Evolutionary conservation across 495 filamentous ascomycete genomes (phyloP), one percentile per base, ranked within the genome.

Genomic region (Aspergillus asperescens): DNA sequence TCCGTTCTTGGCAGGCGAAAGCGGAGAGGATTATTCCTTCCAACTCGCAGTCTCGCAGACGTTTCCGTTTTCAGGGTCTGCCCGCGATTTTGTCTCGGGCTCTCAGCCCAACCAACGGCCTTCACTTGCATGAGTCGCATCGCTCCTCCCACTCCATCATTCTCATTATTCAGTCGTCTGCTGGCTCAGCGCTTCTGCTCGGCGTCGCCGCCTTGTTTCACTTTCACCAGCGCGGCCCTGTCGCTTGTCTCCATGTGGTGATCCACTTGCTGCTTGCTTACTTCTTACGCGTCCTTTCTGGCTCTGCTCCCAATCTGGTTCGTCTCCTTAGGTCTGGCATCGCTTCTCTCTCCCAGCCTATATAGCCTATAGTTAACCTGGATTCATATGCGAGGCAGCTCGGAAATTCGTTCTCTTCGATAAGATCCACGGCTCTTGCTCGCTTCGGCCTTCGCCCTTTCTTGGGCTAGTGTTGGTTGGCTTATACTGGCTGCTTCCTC

Each of bases 141-240:
- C 29, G 8, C 8, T 12, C 8, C 8, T 12, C n/a, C n/a, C n/a
- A 29, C 35, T 39, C 23, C 32, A 24, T 24, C 32, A 40, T 2
- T 22, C 2, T 2, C 18, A 20, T 39, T 39, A 18, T 20, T 23
- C 39, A 4, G 10, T 24, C 22, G 39, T 9, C 39, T n/a, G n/a
- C 39, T 38, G 35, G 12, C 32, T 35, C 4, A 18, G 13, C 9
- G 29, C 10, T n/a, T 29, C 29, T 27, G 49, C 28, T 32, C 27
- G 25, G 38, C 18, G 6, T 29, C 37, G 38, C 41, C 37, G 38
- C 28, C 32, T n/a, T 52, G 68, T 71, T 71, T 71, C 68, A 71
- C 62, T 61, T 69, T 65, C 40, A 18, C 62, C 64, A 65, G n/a
- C n/a, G n/a, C n/a, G n/a, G n/a, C n/a, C n/a, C n/a, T n/a, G 65